A percentile compares a stretch with the other conserved stretches of the same genome.
Conservation (phyloP, 495 filamentous ascomycete genomes). For the Recurvomyces mirabilis region DNA sequence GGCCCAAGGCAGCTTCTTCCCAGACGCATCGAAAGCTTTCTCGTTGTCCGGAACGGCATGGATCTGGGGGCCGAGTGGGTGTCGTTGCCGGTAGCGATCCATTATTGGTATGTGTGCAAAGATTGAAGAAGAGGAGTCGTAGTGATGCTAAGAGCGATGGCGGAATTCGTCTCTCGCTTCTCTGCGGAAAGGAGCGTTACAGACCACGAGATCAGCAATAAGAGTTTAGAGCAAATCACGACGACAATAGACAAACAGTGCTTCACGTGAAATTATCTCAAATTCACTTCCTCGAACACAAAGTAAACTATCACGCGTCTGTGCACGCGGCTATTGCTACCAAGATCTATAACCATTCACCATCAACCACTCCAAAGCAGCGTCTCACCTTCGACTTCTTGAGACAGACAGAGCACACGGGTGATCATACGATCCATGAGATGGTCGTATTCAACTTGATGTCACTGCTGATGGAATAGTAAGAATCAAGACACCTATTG, state of each 20-base stretch:
- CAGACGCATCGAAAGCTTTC: constrained; percentile 48
- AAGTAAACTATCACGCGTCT: not conserved
- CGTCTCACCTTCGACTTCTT: no score
- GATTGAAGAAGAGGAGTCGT: not conserved
- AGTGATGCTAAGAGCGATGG: not conserved
- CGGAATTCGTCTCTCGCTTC: not conserved
- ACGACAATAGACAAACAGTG: no score
- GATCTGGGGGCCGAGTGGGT: constrained; percentile 42
- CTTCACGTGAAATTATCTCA: not conserved
- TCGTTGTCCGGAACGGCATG: constrained; percentile 56
- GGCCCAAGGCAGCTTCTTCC: constrained; percentile 49
- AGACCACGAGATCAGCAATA: not conserved
- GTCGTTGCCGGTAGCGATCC: not conserved
- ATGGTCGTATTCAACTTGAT: no score
- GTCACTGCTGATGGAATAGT: no score
- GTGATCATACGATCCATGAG: no score
- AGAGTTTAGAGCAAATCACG: not conserved
- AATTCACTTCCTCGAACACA: not conserved
- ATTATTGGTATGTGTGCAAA: constrained; percentile 1
- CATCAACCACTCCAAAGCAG: no score
- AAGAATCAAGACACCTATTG: no score
- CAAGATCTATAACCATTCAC: not conserved
- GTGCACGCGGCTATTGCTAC: constrained; percentile 2
- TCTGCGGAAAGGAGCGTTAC: not conserved
- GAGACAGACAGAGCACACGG: no score